These are phyloP conservation scores for Erysimum cheiri DNA, from an alignment of 441 rosid species.

Conservation along the genomic window DNA sequence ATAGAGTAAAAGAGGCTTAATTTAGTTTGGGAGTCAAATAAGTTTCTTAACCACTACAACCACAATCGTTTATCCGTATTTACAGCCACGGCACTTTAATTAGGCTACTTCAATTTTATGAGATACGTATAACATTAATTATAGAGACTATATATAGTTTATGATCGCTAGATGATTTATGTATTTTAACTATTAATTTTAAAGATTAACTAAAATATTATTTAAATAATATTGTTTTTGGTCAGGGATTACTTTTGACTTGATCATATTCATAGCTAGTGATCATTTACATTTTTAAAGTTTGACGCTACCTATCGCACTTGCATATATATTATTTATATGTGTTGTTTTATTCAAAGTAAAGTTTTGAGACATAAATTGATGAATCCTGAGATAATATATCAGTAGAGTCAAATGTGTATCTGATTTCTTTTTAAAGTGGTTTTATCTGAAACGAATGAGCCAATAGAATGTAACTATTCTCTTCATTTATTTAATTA, in stretches of 20 bases:
- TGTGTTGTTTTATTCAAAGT: no score
- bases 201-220: no score
- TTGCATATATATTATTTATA: no score
- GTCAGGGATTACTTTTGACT: neutral
- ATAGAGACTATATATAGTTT: neutral
- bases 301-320: no score
- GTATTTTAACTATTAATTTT: no score
- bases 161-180: neutral
- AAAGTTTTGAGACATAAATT: neutral
- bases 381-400: neutral
- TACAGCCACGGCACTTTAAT: constrained; percentile 16
- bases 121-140: neutral
- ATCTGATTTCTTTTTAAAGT: neutral
- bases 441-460: neutral
- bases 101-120: neutral
- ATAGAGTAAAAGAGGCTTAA: constrained; percentile 7
- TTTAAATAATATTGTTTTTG: no score
- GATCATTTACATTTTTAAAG: neutral
- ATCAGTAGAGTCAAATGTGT: neutral
- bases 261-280: neutral
- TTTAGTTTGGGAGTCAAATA: constrained; percentile 8
- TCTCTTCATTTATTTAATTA: neutral
- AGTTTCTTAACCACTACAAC: constrained; percentile 41
- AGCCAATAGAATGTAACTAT: neutral
- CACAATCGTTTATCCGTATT: constrained; percentile 33